phyloP scores from a whole-genome alignment of 805 yeast genomes.

The Starmerella davenportii region DNA sequence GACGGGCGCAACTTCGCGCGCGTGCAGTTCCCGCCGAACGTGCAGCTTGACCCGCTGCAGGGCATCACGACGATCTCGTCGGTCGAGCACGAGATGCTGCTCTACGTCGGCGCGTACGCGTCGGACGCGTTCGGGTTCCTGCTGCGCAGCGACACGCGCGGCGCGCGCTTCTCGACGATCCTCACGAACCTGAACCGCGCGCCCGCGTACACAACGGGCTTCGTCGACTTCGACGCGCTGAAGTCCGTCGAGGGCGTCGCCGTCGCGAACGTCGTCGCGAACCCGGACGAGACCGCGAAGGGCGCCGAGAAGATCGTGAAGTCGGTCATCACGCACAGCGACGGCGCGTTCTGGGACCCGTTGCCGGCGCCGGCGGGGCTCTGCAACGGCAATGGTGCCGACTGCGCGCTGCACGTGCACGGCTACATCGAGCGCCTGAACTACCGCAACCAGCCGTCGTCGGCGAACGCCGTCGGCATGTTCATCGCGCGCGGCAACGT shows the following conservation, averaged over 20 bases:
- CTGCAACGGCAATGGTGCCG: constrained; percentile 34
- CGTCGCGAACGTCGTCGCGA: constrained; percentile 49
- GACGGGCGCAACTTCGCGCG: constrained; percentile 66
- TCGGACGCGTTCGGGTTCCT: constrained; percentile 50
- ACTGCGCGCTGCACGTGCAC: constrained; percentile 70
- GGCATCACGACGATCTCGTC: constrained; percentile 72
- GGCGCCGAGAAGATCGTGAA: constrained; percentile 41
- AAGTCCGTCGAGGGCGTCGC: constrained; percentile 74
- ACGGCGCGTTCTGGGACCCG: constrained; percentile 74
- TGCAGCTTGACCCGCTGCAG: constrained; percentile 40
- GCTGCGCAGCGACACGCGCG: constrained; percentile 77
- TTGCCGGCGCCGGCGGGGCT: constrained; percentile 53
- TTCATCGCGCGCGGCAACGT: constrained; percentile 89
- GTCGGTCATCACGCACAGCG: constrained; percentile 67
- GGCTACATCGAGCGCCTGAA: constrained; percentile 81
- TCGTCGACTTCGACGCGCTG: constrained; percentile 74
- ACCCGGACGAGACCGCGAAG: constrained; percentile 29
- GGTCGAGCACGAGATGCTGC: constrained; percentile 48
- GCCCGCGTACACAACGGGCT: constrained; percentile 31
- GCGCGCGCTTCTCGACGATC: constrained; percentile 63
- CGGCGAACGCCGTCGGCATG: constrained; percentile 78
- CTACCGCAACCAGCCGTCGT: constrained; percentile 66
- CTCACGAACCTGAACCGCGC: constrained; percentile 61
- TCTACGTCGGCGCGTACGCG: constrained; percentile 36
- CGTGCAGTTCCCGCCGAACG: constrained; percentile 56